Evolutionary conservation across 352 stramenopile genomes (phyloP), one percentile per base, ranked within the genome.

Genomic region (Pythium vanterpoolii): DNA sequence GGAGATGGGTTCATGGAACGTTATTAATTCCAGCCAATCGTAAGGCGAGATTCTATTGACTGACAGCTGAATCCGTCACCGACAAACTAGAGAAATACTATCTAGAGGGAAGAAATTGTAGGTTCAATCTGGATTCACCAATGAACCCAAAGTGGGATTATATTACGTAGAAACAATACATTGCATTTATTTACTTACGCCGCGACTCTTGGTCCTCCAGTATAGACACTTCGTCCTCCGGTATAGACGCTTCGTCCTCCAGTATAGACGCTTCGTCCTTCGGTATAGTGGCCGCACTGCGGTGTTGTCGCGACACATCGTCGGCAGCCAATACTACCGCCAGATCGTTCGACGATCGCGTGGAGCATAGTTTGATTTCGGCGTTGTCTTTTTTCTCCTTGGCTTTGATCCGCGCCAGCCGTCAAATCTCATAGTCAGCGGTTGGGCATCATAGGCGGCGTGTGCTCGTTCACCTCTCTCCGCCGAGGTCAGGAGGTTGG

Each of bases 401-500:
- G 26, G n/a, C n/a, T n/a, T n/a, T n/a, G 65, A 56, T n/a, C 61
- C 53, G n/a, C 63, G 57, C 70, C 66, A 74, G 30, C 59, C 66
- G 28, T 74, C 62, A 18, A 77, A 56, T 48, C 67, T 74, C 18
- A 77, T 60, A 4, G 66, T 51, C 42, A 68, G 38, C 54, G 52
- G 54, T 60, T 56, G 36, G 28, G 54, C 23, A 57, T n/a, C 26
- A 48, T n/a, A 36, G 16, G 36, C 10, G 55, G 38, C 51, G 13
- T 16, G 51, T 23, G 27, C 24, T 9, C 39, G 42, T 18, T 40
- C 39, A 1, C 51, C 38, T 16, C 23, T 2, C 18, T 42, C 51
- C 0, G n/a, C 18, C 0, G 51, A 28, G 18, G 10, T 39, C 16
- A 30, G 24, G n/a, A 50, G 9, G 21, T 36, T n/a, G 1, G 51